phyloP scores from a whole-genome alignment of 2,329 filamentous ascomycete genomes.

The Xylaria sp. region DNA sequence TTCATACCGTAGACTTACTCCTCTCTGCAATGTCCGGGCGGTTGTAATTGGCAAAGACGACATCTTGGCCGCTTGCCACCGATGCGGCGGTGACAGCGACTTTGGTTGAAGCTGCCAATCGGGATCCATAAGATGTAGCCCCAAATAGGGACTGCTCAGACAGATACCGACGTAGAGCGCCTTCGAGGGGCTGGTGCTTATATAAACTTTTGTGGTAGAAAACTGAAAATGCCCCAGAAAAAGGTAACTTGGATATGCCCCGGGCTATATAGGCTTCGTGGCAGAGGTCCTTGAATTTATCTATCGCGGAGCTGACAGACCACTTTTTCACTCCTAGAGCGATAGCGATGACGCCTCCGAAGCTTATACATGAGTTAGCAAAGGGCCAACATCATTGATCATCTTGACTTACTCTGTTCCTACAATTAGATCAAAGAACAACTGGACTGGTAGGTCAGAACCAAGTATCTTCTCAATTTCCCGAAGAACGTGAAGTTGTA shows the following conservation, averaged over 20 bases:
- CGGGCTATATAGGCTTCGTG: constrained; percentile 45
- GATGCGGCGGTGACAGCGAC: constrained; percentile 47
- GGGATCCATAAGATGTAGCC: constrained; percentile 42
- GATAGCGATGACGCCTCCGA: constrained; percentile 47
- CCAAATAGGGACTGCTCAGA: constrained; percentile 48
- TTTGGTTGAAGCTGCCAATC: constrained; percentile 40
- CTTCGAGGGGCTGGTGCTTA: constrained; percentile 46
- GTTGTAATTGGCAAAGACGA: constrained; percentile 50
- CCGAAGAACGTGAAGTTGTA: constrained; percentile 45
- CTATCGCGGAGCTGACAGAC: constrained; percentile 44
- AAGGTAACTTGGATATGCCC: constrained; percentile 46
- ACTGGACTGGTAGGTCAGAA: constrained; percentile 45
- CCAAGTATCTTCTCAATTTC: constrained; percentile 48
- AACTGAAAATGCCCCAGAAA: constrained; percentile 45
- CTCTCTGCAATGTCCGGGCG: constrained; percentile 42
- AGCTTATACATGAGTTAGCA: constrained; percentile 36
- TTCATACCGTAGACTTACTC: constrained; percentile 31
- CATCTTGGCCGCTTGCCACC: constrained; percentile 40
- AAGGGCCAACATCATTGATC: neutral
- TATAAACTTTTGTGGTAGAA: constrained; percentile 49
- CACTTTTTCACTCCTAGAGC: constrained; percentile 49
- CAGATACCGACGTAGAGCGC: constrained; percentile 44
- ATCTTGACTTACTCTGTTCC: constrained; percentile 45
- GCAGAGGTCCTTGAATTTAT: constrained; percentile 48
- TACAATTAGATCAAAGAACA: constrained; percentile 49